Percentiles rank a stretch among this genome's conserved stretches.
Evolutionary conservation across 352 stramenopile species (phyloP).

Genomic region (Globisporangium carolinianum): DNA sequence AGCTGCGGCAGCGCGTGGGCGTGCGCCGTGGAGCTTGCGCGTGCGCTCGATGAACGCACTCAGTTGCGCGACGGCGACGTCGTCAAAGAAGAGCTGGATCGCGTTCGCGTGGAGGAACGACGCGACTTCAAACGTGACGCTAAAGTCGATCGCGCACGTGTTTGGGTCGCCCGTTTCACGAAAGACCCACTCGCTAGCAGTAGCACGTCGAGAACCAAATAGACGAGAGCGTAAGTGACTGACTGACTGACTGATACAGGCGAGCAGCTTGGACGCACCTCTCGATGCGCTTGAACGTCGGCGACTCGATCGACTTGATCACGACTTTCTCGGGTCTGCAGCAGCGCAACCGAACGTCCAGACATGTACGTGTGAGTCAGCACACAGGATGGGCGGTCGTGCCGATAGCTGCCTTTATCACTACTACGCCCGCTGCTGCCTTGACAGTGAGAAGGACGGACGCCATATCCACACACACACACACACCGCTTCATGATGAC

Average conservation of each 20-base stretch:
- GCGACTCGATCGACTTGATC: conserved; percentile 73
- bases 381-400: too few relatives aligned
- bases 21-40: conserved; percentile 39
- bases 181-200: conserved; percentile 63
- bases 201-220: too few relatives aligned
- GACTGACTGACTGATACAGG: too few relatives aligned
- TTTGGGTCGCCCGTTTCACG: conserved; percentile 37
- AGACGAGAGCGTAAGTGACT: neutral
- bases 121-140: conserved; percentile 76
- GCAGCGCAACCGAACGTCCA: neutral
- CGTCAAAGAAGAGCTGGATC: conserved; percentile 83
- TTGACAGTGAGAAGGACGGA: neutral
- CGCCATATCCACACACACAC: neutral
- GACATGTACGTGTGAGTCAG: neutral
- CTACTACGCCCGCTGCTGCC: too few relatives aligned
- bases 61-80: conserved; percentile 70
- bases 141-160: conserved; percentile 65
- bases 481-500: conserved; percentile 67
- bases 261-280: conserved; percentile 27
- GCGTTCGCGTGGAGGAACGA: conserved; percentile 76
- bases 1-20: conserved; percentile 12
- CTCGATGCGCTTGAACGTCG: conserved; percentile 83
- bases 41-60: conserved; percentile 75
- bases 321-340: conserved; percentile 60
- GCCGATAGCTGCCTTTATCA: too few relatives aligned